Percentiles rank a stretch among this genome's conserved stretches.
phyloP scores from a whole-genome alignment of 2,329 filamentous ascomycete species.

The Aspergillus fischeri region DNA sequence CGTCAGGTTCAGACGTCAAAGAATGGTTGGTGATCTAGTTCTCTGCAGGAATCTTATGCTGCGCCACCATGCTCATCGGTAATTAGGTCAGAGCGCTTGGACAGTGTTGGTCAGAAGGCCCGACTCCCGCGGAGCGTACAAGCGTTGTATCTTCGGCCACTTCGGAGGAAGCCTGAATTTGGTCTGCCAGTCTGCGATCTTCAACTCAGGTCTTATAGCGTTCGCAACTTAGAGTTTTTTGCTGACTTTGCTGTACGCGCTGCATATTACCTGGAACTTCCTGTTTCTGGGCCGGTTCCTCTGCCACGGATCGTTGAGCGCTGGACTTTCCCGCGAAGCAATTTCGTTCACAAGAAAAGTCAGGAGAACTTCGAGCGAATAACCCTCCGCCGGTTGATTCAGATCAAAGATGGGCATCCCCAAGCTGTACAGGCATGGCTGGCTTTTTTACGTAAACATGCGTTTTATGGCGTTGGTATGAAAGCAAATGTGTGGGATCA shows the following conservation, averaged over 20 bases:
- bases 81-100: slow-evolving; percentile 35
- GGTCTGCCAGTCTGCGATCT: slow-evolving; percentile 85
- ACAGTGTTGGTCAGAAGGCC: slow-evolving; percentile 30
- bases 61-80: slow-evolving; percentile 6
- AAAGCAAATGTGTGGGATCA: slow-evolving; percentile 97
- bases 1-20: slow-evolving; percentile 16
- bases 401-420: slow-evolving; percentile 86
- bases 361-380: slow-evolving; percentile 97
- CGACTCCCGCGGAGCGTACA: slow-evolving; percentile 76
- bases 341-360: slow-evolving; percentile 94
- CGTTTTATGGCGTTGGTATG: slow-evolving; percentile 96
- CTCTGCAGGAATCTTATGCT: not conserved
- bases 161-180: slow-evolving; percentile 69
- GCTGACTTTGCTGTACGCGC: slow-evolving; percentile 90
- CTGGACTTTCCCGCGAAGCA: slow-evolving; percentile 85
- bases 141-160: slow-evolving; percentile 78
- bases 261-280: slow-evolving; percentile 87
- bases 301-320: slow-evolving; percentile 82
- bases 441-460: slow-evolving; percentile 85
- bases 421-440: slow-evolving; percentile 90
- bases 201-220: slow-evolving; percentile 84
- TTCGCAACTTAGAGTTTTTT: slow-evolving; percentile 90
- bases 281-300: slow-evolving; percentile 79
- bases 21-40: slow-evolving; percentile 26
- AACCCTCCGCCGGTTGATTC: slow-evolving; percentile 78